Conservation (phyloP, 495 filamentous ascomycete genomes). For the Aspergillus hancockii region DNA sequence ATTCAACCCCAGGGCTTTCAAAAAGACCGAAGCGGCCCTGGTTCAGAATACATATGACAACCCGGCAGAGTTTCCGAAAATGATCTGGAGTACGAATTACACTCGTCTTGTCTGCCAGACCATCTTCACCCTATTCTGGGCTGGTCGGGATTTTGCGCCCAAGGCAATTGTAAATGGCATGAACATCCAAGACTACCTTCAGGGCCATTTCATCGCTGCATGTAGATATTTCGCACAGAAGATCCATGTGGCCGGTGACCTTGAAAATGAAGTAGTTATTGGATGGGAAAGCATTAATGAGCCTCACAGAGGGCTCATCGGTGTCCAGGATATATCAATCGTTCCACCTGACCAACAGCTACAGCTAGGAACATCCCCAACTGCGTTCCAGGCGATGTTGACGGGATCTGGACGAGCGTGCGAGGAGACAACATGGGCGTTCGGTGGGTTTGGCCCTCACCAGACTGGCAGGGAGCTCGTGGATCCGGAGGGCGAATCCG, state of each 20-base stretch:
- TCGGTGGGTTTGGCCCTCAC: conserved; percentile 88
- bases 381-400: conserved; percentile 90
- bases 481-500: conserved; percentile 81
- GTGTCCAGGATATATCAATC: conserved; percentile 77
- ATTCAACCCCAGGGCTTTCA: conserved; percentile 80
- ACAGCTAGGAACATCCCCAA: conserved; percentile 91
- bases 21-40: conserved; percentile 84
- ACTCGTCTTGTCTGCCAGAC: conserved; percentile 81
- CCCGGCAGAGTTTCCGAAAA: conserved; percentile 87
- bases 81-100: conserved; percentile 99
- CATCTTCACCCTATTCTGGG: conserved; percentile 95
- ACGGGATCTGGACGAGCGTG: conserved; percentile 86
- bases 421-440: conserved; percentile 88
- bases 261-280: conserved; percentile 85
- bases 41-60: conserved; percentile 95
- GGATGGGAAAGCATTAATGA: conserved; percentile 97
- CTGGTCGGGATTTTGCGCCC: conserved; percentile 88
- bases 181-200: conserved; percentile 96
- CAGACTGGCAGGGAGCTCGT: conserved; percentile 81
- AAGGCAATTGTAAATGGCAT: conserved; percentile 92
- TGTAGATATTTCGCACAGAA: conserved; percentile 76
- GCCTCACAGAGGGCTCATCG: conserved; percentile 85
- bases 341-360: conserved; percentile 88
- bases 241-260: conserved; percentile 87
- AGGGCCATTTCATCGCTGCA: conserved; percentile 80